Evolutionary conservation across 2,329 filamentous ascomycete species (phyloP).

Genomic region (Calonectria henricotiae): DNA sequence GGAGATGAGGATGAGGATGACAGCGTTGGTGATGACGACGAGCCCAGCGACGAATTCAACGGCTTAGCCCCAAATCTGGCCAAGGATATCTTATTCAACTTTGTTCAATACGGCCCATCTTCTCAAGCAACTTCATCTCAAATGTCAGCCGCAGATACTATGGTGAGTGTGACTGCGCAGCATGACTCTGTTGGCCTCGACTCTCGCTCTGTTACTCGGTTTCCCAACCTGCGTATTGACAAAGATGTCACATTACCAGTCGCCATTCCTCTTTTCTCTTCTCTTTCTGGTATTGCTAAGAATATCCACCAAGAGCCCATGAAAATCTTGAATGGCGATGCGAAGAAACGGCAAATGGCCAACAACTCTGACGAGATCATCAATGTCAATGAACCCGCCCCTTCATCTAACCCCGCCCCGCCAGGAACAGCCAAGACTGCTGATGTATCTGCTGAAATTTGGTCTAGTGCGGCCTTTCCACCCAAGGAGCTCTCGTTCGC

Average conservation of each 20-base stretch:
- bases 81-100: too few species aligned
- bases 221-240: too few species aligned
- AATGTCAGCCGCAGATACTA: neutral
- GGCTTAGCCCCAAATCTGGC: too few species aligned
- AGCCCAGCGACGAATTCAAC: too few species aligned
- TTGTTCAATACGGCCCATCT: neutral
- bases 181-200: neutral
- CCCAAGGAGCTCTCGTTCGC: conserved; percentile 35
- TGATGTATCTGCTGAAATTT: neutral
- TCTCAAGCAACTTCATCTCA: neutral
- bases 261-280: neutral
- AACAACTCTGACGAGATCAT: neutral
- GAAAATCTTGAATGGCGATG: neutral
- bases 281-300: neutral
- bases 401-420: neutral
- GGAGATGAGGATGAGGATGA: too few species aligned
- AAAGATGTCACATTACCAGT: too few species aligned
- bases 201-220: neutral
- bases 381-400: neutral
- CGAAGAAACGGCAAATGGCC: too few species aligned
- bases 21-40: too few species aligned
- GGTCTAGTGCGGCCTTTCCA: neutral
- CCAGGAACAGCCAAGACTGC: too few species aligned
- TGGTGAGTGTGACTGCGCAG: neutral
- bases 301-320: neutral